Percentiles rank a stretch among this genome's conserved stretches.
Evolutionary conservation across 805 yeast genomes (phyloP).

Genomic region (Candida fluviatilis): DNA sequence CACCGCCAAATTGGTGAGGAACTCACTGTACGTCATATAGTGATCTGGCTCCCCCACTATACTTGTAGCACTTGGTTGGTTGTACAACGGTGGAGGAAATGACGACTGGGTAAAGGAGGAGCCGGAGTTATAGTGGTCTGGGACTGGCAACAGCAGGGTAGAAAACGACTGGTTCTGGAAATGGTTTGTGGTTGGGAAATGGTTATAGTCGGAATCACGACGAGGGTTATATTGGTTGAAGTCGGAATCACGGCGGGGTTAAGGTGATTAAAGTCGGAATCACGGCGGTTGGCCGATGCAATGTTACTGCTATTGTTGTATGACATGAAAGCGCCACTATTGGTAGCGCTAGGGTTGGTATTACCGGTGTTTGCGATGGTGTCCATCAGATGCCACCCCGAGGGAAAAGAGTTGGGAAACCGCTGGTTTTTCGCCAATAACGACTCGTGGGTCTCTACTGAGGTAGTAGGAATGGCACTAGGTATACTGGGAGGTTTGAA

Average conservation of each 20-base stretch:
- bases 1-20: slow-evolving; percentile 24
- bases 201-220: neutral
- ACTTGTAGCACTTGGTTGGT: neutral
- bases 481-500: slow-evolving; percentile 14
- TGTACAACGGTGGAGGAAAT: neutral
- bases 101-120: slow-evolving; percentile 6
- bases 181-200: neutral
- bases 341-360: neutral
- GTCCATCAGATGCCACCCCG: neutral
- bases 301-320: neutral
- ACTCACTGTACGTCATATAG: slow-evolving; percentile 41
- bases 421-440: slow-evolving; percentile 7
- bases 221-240: neutral
- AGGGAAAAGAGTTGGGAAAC: slow-evolving; percentile 10
- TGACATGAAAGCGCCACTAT: neutral
- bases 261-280: neutral
- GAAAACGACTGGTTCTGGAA: neutral
- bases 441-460: slow-evolving; percentile 4
- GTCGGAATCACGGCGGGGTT: neutral
- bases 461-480: slow-evolving; percentile 50
- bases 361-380: neutral
- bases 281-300: neutral
- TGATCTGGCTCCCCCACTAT: slow-evolving; percentile 32
- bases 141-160: neutral
- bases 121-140: slow-evolving; percentile 3